Base-by-base conservation (phyloP, 2,329 filamentous ascomycete species). In the Thelonectria blattea region DNA sequence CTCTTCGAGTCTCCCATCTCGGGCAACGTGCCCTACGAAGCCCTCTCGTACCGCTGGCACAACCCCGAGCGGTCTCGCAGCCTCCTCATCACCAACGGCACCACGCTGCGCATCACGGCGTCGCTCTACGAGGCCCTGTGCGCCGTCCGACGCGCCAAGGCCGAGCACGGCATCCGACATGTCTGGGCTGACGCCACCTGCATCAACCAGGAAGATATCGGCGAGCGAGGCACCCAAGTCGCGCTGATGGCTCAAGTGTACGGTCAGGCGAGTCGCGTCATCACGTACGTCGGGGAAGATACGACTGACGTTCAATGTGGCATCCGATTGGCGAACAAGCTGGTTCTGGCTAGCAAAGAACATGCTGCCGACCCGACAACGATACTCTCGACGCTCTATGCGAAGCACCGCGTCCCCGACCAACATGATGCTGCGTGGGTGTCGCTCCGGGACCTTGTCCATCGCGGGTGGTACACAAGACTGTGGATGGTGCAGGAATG, bases 401-500 rank as follows among this genome's bases (percentile, higher is more conserved):
- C 37, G 11, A 52, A 43, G 39, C 22, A 52, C 10, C 22, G 12
- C 14, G 5, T 53, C 42, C 34, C 51, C 17, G 30, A n/a, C 41
- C 34, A n/a, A 43, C 7, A 22, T 53, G 50, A 53, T 5, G 43
- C 34, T 27, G 39, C 50, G 3, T 48, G 51, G 51, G 50, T 12
- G 6, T 49, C 50, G 9, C 30, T 58, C 5, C 49, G 56, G 43
- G 56, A 52, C 7, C 52, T 58, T 30, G 34, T 58, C 20, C 17
- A 20, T 24, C 47, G 50, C 22, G 24, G 46, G 18, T 58, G 56
- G 56, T 58, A 53, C 9, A 47, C 56, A 22, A 17, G 56, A 12
- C 48, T 58, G 6, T 58, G 56, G 56, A 58, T 58, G 6, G 41
- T 58, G 9, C 56, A 58, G 27, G 56, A 58, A 22, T 58, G 49